Percentiles rank a stretch among this genome's conserved stretches.
These are phyloP conservation scores for Xylariales sp. DNA, from an alignment of 2,329 filamentous ascomycete genomes.

Conservation along the genomic window DNA sequence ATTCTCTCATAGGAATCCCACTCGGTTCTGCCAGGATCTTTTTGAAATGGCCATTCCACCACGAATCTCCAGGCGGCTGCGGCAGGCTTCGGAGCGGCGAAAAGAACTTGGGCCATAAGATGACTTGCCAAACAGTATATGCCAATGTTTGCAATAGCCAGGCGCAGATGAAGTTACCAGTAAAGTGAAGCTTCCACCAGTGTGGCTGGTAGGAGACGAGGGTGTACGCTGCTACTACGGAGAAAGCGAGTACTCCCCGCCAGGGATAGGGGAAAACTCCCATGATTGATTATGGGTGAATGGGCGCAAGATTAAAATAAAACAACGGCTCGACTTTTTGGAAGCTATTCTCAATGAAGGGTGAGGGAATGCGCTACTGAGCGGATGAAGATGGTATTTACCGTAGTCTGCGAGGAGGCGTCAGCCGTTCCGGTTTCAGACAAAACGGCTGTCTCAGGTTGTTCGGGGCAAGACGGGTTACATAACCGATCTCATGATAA, in stretches of 20 bases:
- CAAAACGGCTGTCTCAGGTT: not conserved
- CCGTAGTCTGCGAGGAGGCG: not conserved
- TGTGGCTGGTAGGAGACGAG: constrained; percentile 45
- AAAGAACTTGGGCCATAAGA: constrained; percentile 62
- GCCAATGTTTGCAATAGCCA: constrained; percentile 53
- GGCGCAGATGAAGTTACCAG: constrained; percentile 50
- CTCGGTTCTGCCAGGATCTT: constrained; percentile 55
- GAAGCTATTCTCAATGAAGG: constrained; percentile 1
- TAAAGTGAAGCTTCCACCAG: constrained; percentile 51
- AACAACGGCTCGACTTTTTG: not conserved
- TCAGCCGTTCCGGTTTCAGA: constrained; percentile 1
- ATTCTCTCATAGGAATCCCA: constrained; percentile 60
- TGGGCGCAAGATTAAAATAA: not conserved
- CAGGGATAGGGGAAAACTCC: constrained; percentile 44
- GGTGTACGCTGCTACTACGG: constrained; percentile 50
- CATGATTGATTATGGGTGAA: constrained; percentile 35
- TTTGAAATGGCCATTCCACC: constrained; percentile 61
- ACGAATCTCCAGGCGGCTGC: constrained; percentile 57
- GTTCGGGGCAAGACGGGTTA: not conserved
- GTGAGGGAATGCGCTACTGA: not conserved
- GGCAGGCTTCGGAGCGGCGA: constrained; percentile 64
- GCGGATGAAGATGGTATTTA: not conserved
- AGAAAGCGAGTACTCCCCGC: constrained; percentile 45
- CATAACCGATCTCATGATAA: not conserved
- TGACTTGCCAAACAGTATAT: constrained; percentile 56